Conservation (phyloP, 2,329 filamentous ascomycete genomes). For the Sarocladium oryzae region DNA sequence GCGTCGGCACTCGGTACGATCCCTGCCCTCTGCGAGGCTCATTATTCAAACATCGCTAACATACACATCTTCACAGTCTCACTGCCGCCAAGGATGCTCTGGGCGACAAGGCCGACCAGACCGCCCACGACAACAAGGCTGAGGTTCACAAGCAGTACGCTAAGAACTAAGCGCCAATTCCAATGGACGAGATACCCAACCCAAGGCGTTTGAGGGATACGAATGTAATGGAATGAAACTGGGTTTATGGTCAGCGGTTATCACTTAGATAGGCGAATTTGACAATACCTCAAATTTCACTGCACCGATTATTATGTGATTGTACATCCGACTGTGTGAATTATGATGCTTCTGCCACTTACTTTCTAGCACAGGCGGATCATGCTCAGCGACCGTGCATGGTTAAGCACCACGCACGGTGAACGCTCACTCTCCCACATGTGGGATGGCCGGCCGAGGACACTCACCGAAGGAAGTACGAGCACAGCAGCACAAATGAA, state of each 20-base stretch:
- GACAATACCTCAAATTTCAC: neutral
- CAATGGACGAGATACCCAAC: neutral
- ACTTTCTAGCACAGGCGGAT: no score
- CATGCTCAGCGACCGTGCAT: no score
- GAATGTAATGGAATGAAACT: neutral
- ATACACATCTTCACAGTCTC: slow-evolving; percentile 22
- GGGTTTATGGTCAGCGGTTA: neutral
- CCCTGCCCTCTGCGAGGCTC: no score
- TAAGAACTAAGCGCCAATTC: slow-evolving; percentile 19
- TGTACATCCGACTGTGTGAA: no score
- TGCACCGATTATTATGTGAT: no score
- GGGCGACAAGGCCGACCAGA: slow-evolving; percentile 40
- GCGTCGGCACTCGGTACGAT: slow-evolving; percentile 46
- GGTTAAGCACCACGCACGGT: no score
- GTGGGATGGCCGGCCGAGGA: no score
- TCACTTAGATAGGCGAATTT: neutral
- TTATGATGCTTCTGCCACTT: no score
- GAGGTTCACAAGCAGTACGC: slow-evolving; percentile 34
- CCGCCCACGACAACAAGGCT: slow-evolving; percentile 33
- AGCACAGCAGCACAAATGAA: no score
- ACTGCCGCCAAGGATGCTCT: slow-evolving; percentile 43
- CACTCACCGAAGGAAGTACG: no score
- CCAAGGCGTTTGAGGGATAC: slow-evolving; percentile 8
- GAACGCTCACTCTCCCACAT: no score
- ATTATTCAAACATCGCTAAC: no score